Percentiles rank a stretch among this genome's conserved stretches.
Conservation (phyloP, 441 rosid species). For the Sinapis alba region DNA sequence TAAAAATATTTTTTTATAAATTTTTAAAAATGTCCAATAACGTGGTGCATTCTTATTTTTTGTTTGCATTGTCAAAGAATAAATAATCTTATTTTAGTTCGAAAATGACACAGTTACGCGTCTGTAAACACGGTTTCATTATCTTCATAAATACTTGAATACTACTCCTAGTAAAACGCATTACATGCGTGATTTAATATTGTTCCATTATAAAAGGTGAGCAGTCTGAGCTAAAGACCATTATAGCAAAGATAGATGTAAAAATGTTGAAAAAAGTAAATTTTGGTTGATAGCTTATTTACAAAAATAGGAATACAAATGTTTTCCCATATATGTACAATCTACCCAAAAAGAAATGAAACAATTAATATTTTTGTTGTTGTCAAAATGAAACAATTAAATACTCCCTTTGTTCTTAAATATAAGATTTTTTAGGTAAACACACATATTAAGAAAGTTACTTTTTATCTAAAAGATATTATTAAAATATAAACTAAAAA, state of each 20-base stretch:
- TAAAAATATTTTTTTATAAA: no score
- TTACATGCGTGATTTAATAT: constrained; percentile 17
- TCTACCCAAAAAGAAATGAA: background rate
- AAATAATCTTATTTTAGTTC: no score
- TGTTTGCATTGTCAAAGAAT: no score
- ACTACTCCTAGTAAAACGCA: constrained; percentile 6
- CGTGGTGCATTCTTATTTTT: no score
- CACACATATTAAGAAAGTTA: no score
- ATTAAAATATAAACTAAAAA: no score
- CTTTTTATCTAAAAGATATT: no score
- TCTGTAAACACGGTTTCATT: constrained; percentile 31
- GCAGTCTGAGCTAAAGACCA: constrained; percentile 22
- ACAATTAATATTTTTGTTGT: no score
- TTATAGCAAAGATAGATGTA: background rate
- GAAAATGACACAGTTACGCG: constrained; percentile 37
- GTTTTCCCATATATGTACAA: background rate
- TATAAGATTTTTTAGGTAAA: no score
- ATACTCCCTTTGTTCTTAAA: no score
- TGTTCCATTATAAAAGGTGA: constrained; percentile 30
- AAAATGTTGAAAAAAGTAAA: constrained; percentile 20
- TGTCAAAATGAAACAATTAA: no score
- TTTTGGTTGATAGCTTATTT: constrained; percentile 19
- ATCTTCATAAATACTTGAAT: constrained; percentile 17
- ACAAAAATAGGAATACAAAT: background rate
- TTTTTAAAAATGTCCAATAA: no score